These are phyloP conservation scores for Geranium rotundifolium DNA, from an alignment of 345 rosid genomes.

Conservation along the genomic window DNA sequence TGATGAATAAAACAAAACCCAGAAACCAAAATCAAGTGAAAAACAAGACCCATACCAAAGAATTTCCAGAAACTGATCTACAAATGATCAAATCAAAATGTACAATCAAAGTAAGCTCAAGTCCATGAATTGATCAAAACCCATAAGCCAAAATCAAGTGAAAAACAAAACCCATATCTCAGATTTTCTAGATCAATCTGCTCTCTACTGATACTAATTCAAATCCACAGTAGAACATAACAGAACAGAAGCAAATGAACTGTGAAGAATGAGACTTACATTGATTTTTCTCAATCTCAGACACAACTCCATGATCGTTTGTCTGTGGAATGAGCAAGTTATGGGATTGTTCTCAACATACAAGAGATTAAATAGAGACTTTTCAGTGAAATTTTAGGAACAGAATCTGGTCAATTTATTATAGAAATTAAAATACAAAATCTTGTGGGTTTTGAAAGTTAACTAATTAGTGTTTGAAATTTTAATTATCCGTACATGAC, in stretches of 20 bases:
- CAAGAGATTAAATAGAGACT: not conserved
- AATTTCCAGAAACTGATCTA: too few relatives aligned
- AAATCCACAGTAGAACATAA: not conserved
- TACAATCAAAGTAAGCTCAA: too few relatives aligned
- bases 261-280: not conserved
- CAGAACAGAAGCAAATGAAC: too few relatives aligned
- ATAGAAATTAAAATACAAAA: not conserved
- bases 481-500: too few relatives aligned
- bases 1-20: not conserved
- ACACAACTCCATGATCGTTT: not conserved
- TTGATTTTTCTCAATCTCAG: not conserved
- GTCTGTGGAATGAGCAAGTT: not conserved
- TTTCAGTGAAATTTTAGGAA: not conserved
- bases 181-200: not conserved
- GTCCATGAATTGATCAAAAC: not conserved
- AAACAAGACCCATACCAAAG: too few relatives aligned
- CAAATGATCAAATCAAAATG: too few relatives aligned
- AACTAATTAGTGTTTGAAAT: not conserved
- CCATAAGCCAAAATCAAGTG: not conserved
- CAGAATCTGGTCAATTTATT: not conserved
- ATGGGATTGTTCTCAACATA: too few relatives aligned
- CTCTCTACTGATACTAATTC: too few relatives aligned
- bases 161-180: not conserved
- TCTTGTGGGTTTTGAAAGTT: too few relatives aligned
- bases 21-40: too few relatives aligned